Evolutionary conservation across 1,284 basidiomycete species (phyloP).

Genomic region (Fomitopsis betulina): DNA sequence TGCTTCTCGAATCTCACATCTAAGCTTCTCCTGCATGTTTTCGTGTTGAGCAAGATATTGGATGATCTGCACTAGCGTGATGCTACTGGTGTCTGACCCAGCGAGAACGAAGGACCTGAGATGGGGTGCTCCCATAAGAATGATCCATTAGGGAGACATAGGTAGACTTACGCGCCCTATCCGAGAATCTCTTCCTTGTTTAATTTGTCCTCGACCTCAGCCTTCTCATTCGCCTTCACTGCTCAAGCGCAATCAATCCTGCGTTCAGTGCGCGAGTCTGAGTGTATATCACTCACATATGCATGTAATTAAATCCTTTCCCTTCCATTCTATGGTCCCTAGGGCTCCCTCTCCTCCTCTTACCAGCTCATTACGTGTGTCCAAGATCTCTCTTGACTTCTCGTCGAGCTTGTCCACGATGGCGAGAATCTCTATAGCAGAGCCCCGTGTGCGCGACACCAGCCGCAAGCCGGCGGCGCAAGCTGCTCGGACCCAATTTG

Average conservation of each 20-base stretch:
- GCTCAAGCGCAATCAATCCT: too few relatives aligned
- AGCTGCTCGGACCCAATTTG: not conserved
- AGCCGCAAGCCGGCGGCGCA: constrained; percentile 5
- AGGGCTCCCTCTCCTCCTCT: constrained; percentile 28
- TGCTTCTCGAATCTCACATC: constrained; percentile 3
- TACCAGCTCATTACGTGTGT: constrained; percentile 33
- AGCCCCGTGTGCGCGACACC: constrained; percentile 10
- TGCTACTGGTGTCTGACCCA: constrained; percentile 17
- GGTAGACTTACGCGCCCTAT: constrained; percentile 11
- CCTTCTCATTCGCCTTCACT: constrained; percentile 10
- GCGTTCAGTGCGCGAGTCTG: not conserved
- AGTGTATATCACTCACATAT: constrained; percentile 35
- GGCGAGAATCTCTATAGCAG: constrained; percentile 27
- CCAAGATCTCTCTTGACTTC: constrained; percentile 32
- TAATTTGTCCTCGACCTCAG: constrained; percentile 7
- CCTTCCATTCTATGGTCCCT: constrained; percentile 27
- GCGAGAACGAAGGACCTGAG: constrained; percentile 4
- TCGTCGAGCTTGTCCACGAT: constrained; percentile 34
- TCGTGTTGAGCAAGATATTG: constrained; percentile 1
- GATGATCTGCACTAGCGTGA: not conserved
- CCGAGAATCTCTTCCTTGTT: not conserved
- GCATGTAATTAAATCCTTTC: constrained; percentile 43
- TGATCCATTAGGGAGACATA: not conserved
- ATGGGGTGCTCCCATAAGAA: too few relatives aligned
- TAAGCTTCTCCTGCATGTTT: constrained; percentile 1